phyloP scores from a whole-genome alignment of 1,139 yeast genomes.

The Suhomyces wounanorum region DNA sequence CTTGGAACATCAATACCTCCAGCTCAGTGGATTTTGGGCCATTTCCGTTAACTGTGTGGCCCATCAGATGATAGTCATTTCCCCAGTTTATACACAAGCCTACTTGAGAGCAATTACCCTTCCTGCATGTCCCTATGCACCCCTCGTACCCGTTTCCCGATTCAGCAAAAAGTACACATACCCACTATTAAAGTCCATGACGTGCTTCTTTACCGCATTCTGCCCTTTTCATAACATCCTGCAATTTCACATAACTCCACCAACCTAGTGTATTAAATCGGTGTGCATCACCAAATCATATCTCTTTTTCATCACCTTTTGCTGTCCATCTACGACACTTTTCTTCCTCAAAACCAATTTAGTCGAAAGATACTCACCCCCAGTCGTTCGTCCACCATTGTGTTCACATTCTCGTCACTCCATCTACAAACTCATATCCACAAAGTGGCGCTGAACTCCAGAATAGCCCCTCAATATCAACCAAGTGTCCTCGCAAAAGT shows the following conservation, averaged over 20 bases:
- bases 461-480: background rate
- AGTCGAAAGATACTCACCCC: background rate
- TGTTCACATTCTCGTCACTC: background rate
- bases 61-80: too few species aligned
- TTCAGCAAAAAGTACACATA: slow-evolving; percentile 9
- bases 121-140: background rate
- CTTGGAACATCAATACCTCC: too few species aligned
- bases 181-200: slow-evolving; percentile 1
- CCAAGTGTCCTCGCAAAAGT: background rate
- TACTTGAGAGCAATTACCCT: too few species aligned
- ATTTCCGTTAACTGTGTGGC: too few species aligned
- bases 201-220: slow-evolving; percentile 9
- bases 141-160: slow-evolving; percentile 1
- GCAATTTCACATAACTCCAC: background rate
- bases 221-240: slow-evolving; percentile 1
- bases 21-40: too few species aligned
- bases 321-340: background rate
- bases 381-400: background rate
- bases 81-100: too few species aligned
- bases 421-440: background rate
- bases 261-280: background rate
- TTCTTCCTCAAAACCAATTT: background rate
- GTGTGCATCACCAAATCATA: slow-evolving; percentile 1
- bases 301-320: background rate
- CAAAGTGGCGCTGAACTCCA: background rate